Evolutionary conservation across 768 basidiomycete genomes (phyloP), one percentile per base, ranked within the genome.

Genomic region (Suillus occidentalis): DNA sequence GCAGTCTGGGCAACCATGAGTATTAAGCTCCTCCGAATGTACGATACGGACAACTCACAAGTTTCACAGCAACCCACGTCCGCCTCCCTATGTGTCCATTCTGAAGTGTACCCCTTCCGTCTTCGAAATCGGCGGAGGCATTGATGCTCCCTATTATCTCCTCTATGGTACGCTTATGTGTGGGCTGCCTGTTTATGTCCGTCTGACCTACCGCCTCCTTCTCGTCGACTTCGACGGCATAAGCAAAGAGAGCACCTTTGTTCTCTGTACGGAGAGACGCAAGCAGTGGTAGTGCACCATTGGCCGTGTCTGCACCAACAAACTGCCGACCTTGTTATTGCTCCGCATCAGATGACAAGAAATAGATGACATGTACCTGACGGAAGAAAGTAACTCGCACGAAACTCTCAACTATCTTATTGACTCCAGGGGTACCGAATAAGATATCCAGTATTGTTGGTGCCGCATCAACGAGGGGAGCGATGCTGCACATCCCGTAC

Each of bases 31-130:
- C 10, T 53, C 28, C 20, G 42, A 63, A 20, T 20, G 8, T 37
- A 36, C 50, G n/a, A 58, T 47, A 36, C 53, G 4, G 43, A 36
- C 18, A 2, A 70, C 88, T 65, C 67, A 90, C 91, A 64, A 96
- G 79, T 76, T 97, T 97, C 28, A 97, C 76, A 1, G 95, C 93
- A 25, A 97, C 89, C 87, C 92, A 94, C 0, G 91, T 93, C 67
- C 85, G 81, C 28, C 89, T 79, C 7, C 83, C 84, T 6, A 65
- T 68, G 36, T 60, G 69, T 4, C 62, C 72, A 57, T 43, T 53
- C 31, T 68, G 62, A 36, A 62, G 65, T 1, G 72, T 75, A 37
- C 77, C 69, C 40, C 18, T 42, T 60, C 71, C 69, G 36, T 88
- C 87, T 72, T 97, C 94, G 70, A 94, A 95, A 66, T 90, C 86